Evolutionary conservation across 1,284 basidiomycete genomes (phyloP).

Genomic region (Mycosarcoma mackinlayi): DNA sequence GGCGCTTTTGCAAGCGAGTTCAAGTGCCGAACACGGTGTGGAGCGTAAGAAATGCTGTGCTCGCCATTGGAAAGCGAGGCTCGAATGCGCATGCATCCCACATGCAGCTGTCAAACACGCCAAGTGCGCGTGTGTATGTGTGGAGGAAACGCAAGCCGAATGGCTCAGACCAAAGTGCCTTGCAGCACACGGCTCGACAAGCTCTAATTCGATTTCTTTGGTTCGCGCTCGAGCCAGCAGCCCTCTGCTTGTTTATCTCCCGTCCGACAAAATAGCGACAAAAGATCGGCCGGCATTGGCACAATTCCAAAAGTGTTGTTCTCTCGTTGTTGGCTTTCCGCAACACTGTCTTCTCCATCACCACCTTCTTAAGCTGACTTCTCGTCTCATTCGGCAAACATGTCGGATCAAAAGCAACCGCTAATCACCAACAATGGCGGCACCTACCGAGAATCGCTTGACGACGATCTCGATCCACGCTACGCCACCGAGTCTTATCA

Average conservation of each 20-base stretch:
- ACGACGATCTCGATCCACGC: slow-evolving; percentile 53
- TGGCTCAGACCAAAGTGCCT: background rate
- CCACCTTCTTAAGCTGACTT: background rate
- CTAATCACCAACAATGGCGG: slow-evolving; percentile 20
- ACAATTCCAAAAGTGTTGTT: slow-evolving; percentile 4
- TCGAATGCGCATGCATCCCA: slow-evolving; percentile 1
- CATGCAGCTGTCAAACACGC: slow-evolving; percentile 6
- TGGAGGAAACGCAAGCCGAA: slow-evolving; percentile 1
- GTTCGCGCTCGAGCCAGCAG: slow-evolving; percentile 9
- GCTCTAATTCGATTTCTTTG: background rate
- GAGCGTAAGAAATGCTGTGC: too few relatives aligned
- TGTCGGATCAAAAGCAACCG: slow-evolving; percentile 42
- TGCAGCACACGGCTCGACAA: too few relatives aligned
- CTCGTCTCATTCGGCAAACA: background rate
- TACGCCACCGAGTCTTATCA: slow-evolving; percentile 60
- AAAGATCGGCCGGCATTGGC: background rate
- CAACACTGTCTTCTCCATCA: background rate
- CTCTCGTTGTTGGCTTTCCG: background rate
- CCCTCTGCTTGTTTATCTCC: background rate
- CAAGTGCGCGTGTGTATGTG: too few relatives aligned
- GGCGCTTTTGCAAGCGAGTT: background rate
- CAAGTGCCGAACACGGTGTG: background rate
- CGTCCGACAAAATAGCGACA: slow-evolving; percentile 5
- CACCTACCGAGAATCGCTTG: slow-evolving; percentile 40
- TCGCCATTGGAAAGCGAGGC: too few relatives aligned